A percentile compares a stretch with the other conserved stretches of the same genome.
Conservation (phyloP, 108 stramenopile genomes). For the Cyclotella distinguenda region DNA sequence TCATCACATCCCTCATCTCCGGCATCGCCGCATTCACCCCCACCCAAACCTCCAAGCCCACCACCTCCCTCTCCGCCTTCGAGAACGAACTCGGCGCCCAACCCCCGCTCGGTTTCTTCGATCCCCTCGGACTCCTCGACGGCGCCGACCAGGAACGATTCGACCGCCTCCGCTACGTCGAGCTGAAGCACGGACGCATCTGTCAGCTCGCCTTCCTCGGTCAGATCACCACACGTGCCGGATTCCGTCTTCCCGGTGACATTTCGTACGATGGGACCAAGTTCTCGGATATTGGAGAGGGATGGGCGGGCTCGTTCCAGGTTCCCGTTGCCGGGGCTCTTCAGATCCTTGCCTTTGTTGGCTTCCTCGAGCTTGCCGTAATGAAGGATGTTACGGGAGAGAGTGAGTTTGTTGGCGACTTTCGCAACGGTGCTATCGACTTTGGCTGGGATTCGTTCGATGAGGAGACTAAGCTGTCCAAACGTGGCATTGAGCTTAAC, state of each 20-base stretch:
- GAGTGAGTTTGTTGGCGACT: conserved; percentile 57
- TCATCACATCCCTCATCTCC: conserved; percentile 61
- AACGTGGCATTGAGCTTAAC: conserved; percentile 44
- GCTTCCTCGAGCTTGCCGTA: conserved; percentile 32
- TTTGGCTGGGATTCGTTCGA: conserved; percentile 72
- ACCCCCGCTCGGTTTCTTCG: conserved; percentile 78
- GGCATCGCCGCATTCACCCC: conserved; percentile 59
- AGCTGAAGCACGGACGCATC: conserved; percentile 78
- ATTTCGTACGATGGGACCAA: background rate
- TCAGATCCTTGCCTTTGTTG: conserved; percentile 10
- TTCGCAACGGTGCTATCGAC: conserved; percentile 65
- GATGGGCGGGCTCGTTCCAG: conserved; percentile 2
- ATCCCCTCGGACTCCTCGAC: conserved; percentile 63
- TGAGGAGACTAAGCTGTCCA: conserved; percentile 58
- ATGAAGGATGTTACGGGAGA: conserved; percentile 33
- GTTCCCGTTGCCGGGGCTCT: conserved; percentile 12
- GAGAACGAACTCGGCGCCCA: conserved; percentile 39
- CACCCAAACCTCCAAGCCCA: conserved; percentile 43
- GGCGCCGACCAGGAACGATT: conserved; percentile 22
- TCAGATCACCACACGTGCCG: conserved; percentile 25
- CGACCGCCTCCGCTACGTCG: conserved; percentile 47
- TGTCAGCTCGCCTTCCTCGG: conserved; percentile 76
- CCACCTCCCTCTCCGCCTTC: conserved; percentile 55
- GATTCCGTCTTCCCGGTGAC: conserved; percentile 1
- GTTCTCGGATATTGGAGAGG: conserved; percentile 9